Conservation (phyloP, 148 eudicot species). For the Chenopodium berlandieri region DNA sequence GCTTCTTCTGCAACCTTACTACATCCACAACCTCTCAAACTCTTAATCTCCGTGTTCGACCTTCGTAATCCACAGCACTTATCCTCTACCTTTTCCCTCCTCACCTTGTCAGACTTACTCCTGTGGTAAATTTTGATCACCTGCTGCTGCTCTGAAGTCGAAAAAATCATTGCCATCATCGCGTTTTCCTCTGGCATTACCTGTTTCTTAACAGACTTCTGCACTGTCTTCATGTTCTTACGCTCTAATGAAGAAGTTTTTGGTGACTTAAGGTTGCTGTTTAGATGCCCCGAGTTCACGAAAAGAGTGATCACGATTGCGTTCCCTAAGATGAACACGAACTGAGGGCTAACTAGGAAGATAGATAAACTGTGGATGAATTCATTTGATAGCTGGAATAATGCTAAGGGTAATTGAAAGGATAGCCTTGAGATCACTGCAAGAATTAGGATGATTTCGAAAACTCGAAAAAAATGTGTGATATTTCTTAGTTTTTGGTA, state of each 20-base stretch:
- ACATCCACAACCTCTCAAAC: conserved; percentile 24
- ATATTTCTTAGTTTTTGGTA: conserved; percentile 42
- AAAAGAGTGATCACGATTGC: conserved; percentile 58
- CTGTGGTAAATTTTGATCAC: conserved; percentile 38
- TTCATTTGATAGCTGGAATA: conserved; percentile 44
- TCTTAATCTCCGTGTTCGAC: conserved; percentile 42
- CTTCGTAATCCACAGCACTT: conserved; percentile 37
- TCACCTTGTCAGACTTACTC: conserved; percentile 52
- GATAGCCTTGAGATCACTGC: conserved; percentile 49
- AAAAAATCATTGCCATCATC: conserved; percentile 21
- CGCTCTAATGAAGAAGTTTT: conserved; percentile 12
- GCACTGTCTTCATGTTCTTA: conserved; percentile 21
- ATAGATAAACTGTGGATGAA: conserved; percentile 33
- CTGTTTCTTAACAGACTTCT: conserved; percentile 10
- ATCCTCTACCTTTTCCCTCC: conserved; percentile 1
- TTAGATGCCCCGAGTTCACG: conserved; percentile 39
- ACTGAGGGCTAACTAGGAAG: conserved; percentile 48
- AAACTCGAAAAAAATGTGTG: conserved; percentile 53
- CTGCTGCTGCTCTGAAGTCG: conserved; percentile 25
- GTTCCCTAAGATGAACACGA: conserved; percentile 78
- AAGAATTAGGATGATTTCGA: conserved; percentile 55
- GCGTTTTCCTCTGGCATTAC: conserved; percentile 21
- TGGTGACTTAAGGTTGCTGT: conserved; percentile 8
- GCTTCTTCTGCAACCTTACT: conserved; percentile 17
- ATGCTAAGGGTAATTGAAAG: conserved; percentile 40